Percentiles rank a stretch among this genome's conserved stretches.
Conservation (phyloP, 2,329 filamentous ascomycete species). For the Pestalotiopsis sp. region DNA sequence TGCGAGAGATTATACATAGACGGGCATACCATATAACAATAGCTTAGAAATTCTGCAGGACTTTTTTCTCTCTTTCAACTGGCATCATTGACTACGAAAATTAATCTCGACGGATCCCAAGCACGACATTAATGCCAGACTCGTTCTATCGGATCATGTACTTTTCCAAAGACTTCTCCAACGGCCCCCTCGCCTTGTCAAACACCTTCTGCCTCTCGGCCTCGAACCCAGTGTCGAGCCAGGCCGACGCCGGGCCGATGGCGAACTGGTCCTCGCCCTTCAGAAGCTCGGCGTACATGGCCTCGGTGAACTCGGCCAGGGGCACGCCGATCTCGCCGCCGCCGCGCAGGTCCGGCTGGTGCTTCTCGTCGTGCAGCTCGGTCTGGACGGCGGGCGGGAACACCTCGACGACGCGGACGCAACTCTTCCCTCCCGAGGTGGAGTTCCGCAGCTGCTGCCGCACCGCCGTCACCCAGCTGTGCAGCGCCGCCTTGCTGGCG, state of each 20-base stretch:
- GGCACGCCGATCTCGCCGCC: constrained; percentile 52
- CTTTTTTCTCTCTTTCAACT: no score
- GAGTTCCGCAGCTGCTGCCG: constrained; percentile 44
- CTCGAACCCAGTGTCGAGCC: constrained; percentile 29
- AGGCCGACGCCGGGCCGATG: constrained; percentile 21
- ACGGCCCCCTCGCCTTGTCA: constrained; percentile 20
- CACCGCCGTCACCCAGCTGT: constrained; percentile 45
- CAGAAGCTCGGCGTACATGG: constrained; percentile 39
- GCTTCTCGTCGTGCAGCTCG: constrained; percentile 44
- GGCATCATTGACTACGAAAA: no score
- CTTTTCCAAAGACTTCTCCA: constrained; percentile 21
- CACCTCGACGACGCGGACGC: constrained; percentile 45
- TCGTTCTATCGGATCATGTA: constrained; percentile 17
- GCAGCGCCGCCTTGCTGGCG: constrained; percentile 52
- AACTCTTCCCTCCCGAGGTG: no score
- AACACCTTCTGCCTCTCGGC: constrained; percentile 28
- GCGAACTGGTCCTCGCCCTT: constrained; percentile 29
- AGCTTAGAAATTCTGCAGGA: not conserved
- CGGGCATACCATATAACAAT: not conserved
- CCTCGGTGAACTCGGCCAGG: constrained; percentile 42
- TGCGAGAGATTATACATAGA: not conserved
- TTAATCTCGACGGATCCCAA: no score
- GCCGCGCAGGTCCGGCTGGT: constrained; percentile 42
- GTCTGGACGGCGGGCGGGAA: constrained; percentile 44
- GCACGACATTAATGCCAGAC: no score